Evolutionary conservation across 306 rosid species (phyloP), one percentile per base, ranked within the genome.

Genomic region (Pueraria montana): DNA sequence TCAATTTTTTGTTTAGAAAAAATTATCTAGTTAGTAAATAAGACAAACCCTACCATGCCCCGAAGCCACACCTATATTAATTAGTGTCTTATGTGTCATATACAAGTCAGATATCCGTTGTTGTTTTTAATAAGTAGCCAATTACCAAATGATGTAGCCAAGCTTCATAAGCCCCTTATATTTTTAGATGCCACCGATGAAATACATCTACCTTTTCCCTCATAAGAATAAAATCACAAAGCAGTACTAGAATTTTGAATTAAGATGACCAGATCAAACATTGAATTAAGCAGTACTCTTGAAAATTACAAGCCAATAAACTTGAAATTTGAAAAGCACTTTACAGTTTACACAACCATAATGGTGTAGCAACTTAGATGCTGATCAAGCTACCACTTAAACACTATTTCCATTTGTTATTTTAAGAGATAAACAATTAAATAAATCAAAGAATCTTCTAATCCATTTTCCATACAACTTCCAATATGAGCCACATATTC

Each of bases 211-310:
- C 6, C 59, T 64, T 46, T 23, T 13, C 56, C 62, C 76, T 8
- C 68, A 52, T 9, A 24, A 50, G 48, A 68, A 56, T 55, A 63
- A 77, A 16, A 62, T 18, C 88, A 78, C 32, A 46, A 23, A 64
- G 12, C 50, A 79, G 21, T 34, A 30, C 77, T 11, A 68, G n/a
- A 71, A 52, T 71, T 32, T 11, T 40, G 56, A 77, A 72, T 18
- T 18, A 49, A 65, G 26, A 84, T 50, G 27, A 76, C 17, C 21
- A 13, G 11, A 64, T 83, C 76, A 13, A 46, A 24, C 59, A 50
- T 62, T 66, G 46, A 16, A 32, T 11, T 48, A 17, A 72, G 46
- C 14, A 4, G 10, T 48, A n/a, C 23, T 46, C 78, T 59, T n/a
- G 82, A 64, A 20, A 72, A 72, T 62, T 62, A 80, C 6, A 70